A percentile compares a stretch with the other conserved stretches of the same genome.
Conservation (phyloP, 148 eudicot species). For the Chenopodium berlandieri region DNA sequence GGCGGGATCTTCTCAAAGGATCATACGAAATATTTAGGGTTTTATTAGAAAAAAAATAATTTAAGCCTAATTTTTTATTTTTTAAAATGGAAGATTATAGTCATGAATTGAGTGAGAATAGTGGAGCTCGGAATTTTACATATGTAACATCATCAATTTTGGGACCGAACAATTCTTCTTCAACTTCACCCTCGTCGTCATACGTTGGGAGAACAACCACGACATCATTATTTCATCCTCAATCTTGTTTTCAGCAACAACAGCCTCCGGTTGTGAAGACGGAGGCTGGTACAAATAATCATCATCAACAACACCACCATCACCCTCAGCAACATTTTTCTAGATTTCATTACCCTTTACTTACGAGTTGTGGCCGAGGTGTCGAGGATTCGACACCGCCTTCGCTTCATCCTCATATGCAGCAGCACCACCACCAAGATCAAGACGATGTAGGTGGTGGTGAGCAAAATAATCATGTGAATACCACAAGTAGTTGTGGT, state of each 20-base stretch:
- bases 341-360: conserved; percentile 29
- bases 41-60: too few species aligned
- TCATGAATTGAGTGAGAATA: conserved; percentile 28
- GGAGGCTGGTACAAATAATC: conserved; percentile 12
- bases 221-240: conserved; percentile 18
- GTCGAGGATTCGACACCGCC: conserved; percentile 1
- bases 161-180: conserved; percentile 25
- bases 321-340: background rate
- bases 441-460: conserved; percentile 1
- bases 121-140: conserved; percentile 25
- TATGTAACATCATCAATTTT: conserved; percentile 37
- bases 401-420: conserved; percentile 10
- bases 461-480: background rate
- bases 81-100: conserved; percentile 28
- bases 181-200: conserved; percentile 24
- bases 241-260: conserved; percentile 17
- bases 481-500: conserved; percentile 6
- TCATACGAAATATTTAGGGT: background rate
- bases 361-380: conserved; percentile 4
- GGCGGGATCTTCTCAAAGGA: background rate
- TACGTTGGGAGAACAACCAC: conserved; percentile 24
- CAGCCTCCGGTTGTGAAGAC: conserved; percentile 21
- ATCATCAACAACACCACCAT: background rate
- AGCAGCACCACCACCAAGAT: conserved; percentile 13
- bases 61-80: too few species aligned